A percentile compares a stretch with the other conserved stretches of the same genome.
phyloP scores from a whole-genome alignment of 2,329 filamentous ascomycete genomes.

The Cercospora berteroae region DNA sequence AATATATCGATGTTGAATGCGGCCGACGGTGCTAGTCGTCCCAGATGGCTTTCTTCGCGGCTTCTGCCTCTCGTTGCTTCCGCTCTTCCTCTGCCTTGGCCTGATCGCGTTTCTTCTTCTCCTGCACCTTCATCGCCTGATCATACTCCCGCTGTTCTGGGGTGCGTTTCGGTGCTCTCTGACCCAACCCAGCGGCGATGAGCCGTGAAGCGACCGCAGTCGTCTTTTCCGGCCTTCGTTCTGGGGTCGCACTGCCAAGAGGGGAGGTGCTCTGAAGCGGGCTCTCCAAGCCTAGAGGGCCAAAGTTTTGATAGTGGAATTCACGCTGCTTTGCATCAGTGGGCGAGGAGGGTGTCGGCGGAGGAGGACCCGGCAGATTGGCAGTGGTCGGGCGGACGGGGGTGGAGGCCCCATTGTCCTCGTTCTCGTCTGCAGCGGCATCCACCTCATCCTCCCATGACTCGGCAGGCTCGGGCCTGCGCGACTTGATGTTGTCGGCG shows the following conservation, averaged over 20 bases:
- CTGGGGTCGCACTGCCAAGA: constrained; percentile 14
- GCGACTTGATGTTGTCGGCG: constrained; percentile 33
- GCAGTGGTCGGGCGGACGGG: constrained; percentile 27
- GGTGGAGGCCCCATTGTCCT: constrained; percentile 33
- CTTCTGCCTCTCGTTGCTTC: constrained; percentile 64
- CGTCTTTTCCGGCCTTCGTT: constrained; percentile 74
- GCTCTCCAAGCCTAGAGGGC: constrained; percentile 15
- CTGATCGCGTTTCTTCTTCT: constrained; percentile 71
- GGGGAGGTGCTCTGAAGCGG: background rate
- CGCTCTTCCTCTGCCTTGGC: constrained; percentile 66
- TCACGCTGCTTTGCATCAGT: constrained; percentile 29
- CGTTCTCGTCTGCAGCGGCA: constrained; percentile 38
- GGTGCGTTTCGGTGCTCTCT: constrained; percentile 75
- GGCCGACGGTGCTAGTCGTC: constrained; percentile 52
- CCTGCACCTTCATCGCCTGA: constrained; percentile 75
- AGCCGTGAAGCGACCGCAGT: constrained; percentile 85
- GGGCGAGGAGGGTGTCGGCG: constrained; percentile 65
- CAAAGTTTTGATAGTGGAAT: constrained; percentile 28
- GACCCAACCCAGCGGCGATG: constrained; percentile 84
- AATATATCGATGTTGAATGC: background rate
- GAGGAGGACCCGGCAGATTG: constrained; percentile 54
- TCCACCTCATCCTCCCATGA: constrained; percentile 75
- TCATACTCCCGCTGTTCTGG: constrained; percentile 90
- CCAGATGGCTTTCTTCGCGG: constrained; percentile 83
- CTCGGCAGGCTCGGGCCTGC: constrained; percentile 49